Evolutionary conservation across 495 filamentous ascomycete genomes (phyloP), one percentile per base, ranked within the genome.

Genomic region (Hyaloscypha finlandica): DNA sequence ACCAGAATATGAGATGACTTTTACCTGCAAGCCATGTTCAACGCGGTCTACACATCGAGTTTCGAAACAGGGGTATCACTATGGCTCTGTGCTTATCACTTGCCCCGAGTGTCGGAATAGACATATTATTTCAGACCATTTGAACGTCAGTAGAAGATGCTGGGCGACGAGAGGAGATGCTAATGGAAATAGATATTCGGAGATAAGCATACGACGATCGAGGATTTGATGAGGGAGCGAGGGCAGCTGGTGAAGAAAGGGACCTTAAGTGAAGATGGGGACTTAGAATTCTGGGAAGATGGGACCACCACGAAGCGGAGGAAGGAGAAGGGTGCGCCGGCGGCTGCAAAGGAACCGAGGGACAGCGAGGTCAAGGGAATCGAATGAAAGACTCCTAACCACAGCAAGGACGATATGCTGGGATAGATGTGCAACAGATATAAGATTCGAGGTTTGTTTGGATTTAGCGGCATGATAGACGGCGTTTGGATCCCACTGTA

Each of bases 61-160:
- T 65, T 90, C 90, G 29, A 97, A 97, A 77, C 95, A 97, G 68
- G 95, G 91, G 16, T 99, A 97, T 75, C 93, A 97, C 75, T 79
- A 88, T 30, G 95, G 95, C 30, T 91, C 90, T 0, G 90, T 96
- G 16, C 79, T 98, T 53, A 92, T 99, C 56, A 87, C 86, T 37
- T 99, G 95, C 73, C 93, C 94, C 1, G 77, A 77, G 0, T 99
- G 95, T 77, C 83, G 88, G 71, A 91, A 90, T 71, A 83, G 92
- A 25, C 95, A 99, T 81, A 80, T 98, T 63, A 97, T 99, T 71
- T 88, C 85, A 73, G 95, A 99, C 79, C 90, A 99, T 78, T 78
- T 98, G 52, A 84, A 82, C 72, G 84, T 83, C 63, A 39, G 73
- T 63, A 45, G 54, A 62, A 12, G 42, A 3, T 16, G 16, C 1